These are phyloP conservation scores for Skeletonema costatum DNA, from an alignment of 108 stramenopile species.

Conservation along the genomic window DNA sequence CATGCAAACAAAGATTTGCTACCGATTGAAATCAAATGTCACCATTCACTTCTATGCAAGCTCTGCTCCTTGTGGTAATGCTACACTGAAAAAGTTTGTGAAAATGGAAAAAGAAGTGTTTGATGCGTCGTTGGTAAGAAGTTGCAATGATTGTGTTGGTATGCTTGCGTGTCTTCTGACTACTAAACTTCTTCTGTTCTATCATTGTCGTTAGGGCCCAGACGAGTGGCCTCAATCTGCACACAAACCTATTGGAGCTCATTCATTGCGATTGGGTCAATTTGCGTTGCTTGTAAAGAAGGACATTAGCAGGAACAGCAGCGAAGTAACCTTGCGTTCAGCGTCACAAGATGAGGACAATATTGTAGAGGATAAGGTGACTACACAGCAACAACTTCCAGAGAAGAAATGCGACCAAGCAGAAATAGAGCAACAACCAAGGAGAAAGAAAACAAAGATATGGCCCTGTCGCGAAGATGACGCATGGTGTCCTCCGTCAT, in stretches of 20 bases:
- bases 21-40: slow-evolving; percentile 54
- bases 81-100: slow-evolving; percentile 82
- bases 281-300: slow-evolving; percentile 81
- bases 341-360: not conserved
- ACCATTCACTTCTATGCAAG: slow-evolving; percentile 84
- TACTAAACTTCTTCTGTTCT: not conserved
- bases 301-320: too few species aligned
- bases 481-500: slow-evolving; percentile 87
- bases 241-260: slow-evolving; percentile 62
- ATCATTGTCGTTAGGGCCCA: slow-evolving; percentile 27
- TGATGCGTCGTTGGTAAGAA: slow-evolving; percentile 54
- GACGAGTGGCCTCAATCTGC: slow-evolving; percentile 72
- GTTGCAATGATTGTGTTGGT: not conserved
- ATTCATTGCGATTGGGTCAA: slow-evolving; percentile 71
- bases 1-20: slow-evolving; percentile 11
- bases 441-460: slow-evolving; percentile 27
- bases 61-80: slow-evolving; percentile 89
- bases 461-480: slow-evolving; percentile 79
- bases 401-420: not conserved
- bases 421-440: slow-evolving; percentile 8
- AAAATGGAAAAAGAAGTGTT: slow-evolving; percentile 80
- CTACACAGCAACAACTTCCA: not conserved
- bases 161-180: not conserved
- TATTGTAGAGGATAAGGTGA: not conserved
- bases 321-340: too few species aligned